A percentile compares a stretch with the other conserved stretches of the same genome.
These are phyloP conservation scores for Monosporascus sp. DNA, from an alignment of 2,329 filamentous ascomycete species.

Conservation along the genomic window DNA sequence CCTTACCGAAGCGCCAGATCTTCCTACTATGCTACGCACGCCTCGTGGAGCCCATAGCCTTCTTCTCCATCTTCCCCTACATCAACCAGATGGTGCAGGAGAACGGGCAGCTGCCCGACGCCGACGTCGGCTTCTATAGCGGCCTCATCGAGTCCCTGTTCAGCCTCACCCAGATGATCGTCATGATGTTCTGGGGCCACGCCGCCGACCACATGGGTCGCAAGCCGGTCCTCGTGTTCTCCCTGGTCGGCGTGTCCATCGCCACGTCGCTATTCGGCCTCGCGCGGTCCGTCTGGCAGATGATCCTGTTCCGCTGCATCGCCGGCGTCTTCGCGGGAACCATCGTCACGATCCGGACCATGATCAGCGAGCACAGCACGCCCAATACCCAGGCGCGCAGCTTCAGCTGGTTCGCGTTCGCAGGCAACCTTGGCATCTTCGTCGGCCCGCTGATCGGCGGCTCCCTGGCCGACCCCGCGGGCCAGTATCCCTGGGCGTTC, in stretches of 20 bases:
- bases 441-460: constrained; percentile 68
- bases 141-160: constrained; percentile 73
- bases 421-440: constrained; percentile 68
- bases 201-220: constrained; percentile 64
- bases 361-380: constrained; percentile 70
- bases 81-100: constrained; percentile 71
- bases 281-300: constrained; percentile 62
- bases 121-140: constrained; percentile 75
- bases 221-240: constrained; percentile 66
- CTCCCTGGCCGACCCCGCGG: constrained; percentile 59
- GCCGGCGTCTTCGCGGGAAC: constrained; percentile 71
- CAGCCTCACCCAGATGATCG: constrained; percentile 67
- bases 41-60: constrained; percentile 71
- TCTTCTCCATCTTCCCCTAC: constrained; percentile 78
- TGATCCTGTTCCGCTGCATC: constrained; percentile 66
- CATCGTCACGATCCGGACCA: constrained; percentile 68
- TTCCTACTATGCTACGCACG: constrained; percentile 68
- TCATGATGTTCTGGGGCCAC: constrained; percentile 71
- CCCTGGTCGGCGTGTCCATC: constrained; percentile 57
- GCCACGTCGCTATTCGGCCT: constrained; percentile 64
- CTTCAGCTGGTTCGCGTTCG: constrained; percentile 74
- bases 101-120: constrained; percentile 54
- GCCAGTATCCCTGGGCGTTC: constrained; percentile 57
- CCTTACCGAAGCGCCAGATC: constrained; percentile 61
- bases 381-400: constrained; percentile 64